Conservation (phyloP, 1,284 basidiomycete species). For the Pseudozyma pruni region DNA sequence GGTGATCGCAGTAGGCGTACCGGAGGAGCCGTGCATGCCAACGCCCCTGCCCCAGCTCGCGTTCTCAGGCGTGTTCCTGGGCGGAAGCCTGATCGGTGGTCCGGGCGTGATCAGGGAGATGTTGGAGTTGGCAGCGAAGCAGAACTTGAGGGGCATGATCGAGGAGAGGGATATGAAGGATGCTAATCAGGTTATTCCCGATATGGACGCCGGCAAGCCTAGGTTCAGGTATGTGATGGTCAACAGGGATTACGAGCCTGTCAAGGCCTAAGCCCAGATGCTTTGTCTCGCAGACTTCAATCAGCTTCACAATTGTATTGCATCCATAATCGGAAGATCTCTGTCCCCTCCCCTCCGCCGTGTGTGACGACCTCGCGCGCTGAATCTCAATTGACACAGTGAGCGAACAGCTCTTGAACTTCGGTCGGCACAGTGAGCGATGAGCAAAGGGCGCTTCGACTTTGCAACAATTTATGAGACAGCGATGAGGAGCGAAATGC, state of each 20-base stretch:
- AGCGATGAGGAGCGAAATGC: too few relatives aligned
- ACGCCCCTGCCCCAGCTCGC: slow-evolving; percentile 53
- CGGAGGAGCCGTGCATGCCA: slow-evolving; percentile 62
- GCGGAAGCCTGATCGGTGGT: slow-evolving; percentile 61
- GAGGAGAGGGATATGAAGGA: slow-evolving; percentile 56
- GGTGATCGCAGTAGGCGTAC: slow-evolving; percentile 69
- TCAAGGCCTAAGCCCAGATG: slow-evolving; percentile 17
- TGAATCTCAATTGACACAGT: too few relatives aligned
- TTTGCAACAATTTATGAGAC: not conserved
- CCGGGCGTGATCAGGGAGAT: slow-evolving; percentile 66
- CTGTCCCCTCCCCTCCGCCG: not conserved
- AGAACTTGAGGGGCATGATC: slow-evolving; percentile 56
- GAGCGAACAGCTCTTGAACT: too few relatives aligned
- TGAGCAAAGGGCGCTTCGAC: not conserved
- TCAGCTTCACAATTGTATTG: not conserved
- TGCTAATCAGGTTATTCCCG: slow-evolving; percentile 52
- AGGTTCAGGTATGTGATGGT: slow-evolving; percentile 70
- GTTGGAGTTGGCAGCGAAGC: slow-evolving; percentile 53
- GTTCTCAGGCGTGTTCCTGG: slow-evolving; percentile 51
- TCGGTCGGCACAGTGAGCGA: too few relatives aligned
- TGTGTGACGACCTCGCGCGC: too few relatives aligned
- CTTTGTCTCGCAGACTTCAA: not conserved
- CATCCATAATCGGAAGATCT: not conserved
- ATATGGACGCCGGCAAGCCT: slow-evolving; percentile 58
- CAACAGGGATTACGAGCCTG: slow-evolving; percentile 65